Percentiles rank a stretch among this genome's conserved stretches.
phyloP scores from a whole-genome alignment of 2,329 filamentous ascomycete species.

The Periconia digitata region DNA sequence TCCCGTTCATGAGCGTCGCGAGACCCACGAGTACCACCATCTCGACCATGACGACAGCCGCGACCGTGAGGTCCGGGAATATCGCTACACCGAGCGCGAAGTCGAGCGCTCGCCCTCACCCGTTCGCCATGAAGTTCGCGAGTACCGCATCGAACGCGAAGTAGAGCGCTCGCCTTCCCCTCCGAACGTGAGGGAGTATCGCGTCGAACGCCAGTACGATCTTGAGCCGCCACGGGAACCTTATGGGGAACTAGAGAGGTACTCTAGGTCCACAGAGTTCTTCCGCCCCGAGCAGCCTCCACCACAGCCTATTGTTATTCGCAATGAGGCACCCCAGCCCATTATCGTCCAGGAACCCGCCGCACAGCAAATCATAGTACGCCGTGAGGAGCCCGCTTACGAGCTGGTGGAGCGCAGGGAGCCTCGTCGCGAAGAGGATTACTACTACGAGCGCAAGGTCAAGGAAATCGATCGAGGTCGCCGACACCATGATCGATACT shows the following conservation, averaged over 20 bases:
- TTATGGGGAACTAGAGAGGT: conserved; percentile 51
- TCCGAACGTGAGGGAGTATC: conserved; percentile 35
- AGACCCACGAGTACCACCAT: conserved; percentile 39
- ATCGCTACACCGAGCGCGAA: conserved; percentile 37
- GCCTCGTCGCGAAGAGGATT: conserved; percentile 57
- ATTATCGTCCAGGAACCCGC: conserved; percentile 59
- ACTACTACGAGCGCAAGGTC: conserved; percentile 53
- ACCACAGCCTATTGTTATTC: conserved; percentile 52
- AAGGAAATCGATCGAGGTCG: conserved; percentile 55
- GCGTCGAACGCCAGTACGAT: conserved; percentile 34
- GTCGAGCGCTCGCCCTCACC: conserved; percentile 43
- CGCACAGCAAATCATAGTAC: conserved; percentile 51
- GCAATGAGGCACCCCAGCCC: conserved; percentile 52
- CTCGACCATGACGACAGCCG: conserved; percentile 38
- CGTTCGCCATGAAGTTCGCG: conserved; percentile 50
- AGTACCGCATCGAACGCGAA: conserved; percentile 56
- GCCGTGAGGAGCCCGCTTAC: conserved; percentile 59
- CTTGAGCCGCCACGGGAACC: conserved; percentile 31
- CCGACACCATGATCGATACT: conserved; percentile 40
- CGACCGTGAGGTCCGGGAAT: conserved; percentile 39
- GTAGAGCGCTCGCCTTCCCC: conserved; percentile 51
- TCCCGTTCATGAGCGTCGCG: conserved; percentile 32
- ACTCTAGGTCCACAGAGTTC: conserved; percentile 57
- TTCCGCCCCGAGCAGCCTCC: conserved; percentile 46
- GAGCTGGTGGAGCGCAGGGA: conserved; percentile 58